Percentiles rank a stretch among this genome's conserved stretches.
These are phyloP conservation scores for Argentina anserina DNA, from an alignment of 306 rosid genomes.

Conservation along the genomic window DNA sequence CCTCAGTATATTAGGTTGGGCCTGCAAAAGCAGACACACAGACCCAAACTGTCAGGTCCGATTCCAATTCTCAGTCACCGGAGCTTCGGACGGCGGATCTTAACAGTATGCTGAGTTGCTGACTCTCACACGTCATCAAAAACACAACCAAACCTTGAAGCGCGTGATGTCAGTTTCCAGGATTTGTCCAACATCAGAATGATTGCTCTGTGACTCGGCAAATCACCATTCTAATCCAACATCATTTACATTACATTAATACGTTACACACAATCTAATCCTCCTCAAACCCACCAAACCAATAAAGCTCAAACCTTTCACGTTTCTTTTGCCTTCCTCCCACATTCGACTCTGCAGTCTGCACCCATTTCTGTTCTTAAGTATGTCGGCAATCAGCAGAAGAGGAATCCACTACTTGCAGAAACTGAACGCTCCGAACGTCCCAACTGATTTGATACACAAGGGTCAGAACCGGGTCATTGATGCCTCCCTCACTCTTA, in stretches of 20 bases:
- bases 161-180: neutral
- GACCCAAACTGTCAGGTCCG: neutral
- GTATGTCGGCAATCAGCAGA: slow-evolving; percentile 48
- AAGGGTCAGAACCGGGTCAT: slow-evolving; percentile 82
- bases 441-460: slow-evolving; percentile 52
- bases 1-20: too few species aligned
- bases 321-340: neutral
- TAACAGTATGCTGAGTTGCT: neutral
- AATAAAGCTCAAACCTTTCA: neutral
- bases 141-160: neutral
- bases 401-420: slow-evolving; percentile 61
- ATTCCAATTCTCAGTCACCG: neutral
- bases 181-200: neutral
- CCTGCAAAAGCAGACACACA: neutral
- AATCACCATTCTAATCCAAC: neutral
- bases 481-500: slow-evolving; percentile 93
- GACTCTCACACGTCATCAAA: slow-evolving; percentile 6
- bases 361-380: slow-evolving; percentile 18
- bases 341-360: neutral
- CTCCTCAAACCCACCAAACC: neutral
- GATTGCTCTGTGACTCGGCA: neutral
- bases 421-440: slow-evolving; percentile 51
- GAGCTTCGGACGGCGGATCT: neutral
- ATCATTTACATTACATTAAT: neutral
- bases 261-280: neutral